Evolutionary conservation across 345 rosid species (phyloP).

Genomic region (Trapa bicornis): DNA sequence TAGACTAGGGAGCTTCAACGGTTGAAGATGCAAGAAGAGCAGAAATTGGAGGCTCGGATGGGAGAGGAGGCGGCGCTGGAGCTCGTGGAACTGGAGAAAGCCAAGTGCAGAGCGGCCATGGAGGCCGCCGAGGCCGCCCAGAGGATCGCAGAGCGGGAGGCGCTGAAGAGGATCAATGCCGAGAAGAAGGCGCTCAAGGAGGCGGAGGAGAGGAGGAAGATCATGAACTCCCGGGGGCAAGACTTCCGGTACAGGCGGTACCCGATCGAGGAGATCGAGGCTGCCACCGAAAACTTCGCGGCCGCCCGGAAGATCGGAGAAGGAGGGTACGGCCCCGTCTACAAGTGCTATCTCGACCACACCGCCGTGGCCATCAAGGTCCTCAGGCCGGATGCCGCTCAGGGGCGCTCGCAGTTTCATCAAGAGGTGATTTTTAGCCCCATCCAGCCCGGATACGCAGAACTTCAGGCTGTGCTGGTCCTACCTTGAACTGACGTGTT

Average conservation of each 20-base stretch:
- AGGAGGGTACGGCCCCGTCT: conserved; percentile 40
- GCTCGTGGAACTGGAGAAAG: conserved; percentile 46
- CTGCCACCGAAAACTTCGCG: conserved; percentile 46
- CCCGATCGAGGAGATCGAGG: conserved; percentile 64
- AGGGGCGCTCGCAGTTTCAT: conserved; percentile 73
- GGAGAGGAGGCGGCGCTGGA: conserved; percentile 51
- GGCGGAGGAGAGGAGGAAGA: conserved; percentile 21
- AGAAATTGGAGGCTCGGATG: conserved; percentile 30
- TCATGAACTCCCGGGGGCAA: conserved; percentile 10
- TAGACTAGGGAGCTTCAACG: conserved; percentile 47
- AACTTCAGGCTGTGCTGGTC: too few relatives aligned
- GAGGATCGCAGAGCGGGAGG: conserved; percentile 47
- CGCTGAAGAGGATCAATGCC: conserved; percentile 37
- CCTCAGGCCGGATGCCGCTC: conserved; percentile 71
- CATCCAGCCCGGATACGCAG: too few relatives aligned
- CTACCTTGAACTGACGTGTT: too few relatives aligned
- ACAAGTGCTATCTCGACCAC: conserved; percentile 35
- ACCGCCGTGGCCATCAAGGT: conserved; percentile 80
- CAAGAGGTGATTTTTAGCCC: conserved; percentile 34
- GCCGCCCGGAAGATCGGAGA: conserved; percentile 61
- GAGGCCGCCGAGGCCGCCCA: conserved; percentile 58
- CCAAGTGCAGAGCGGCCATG: conserved; percentile 40
- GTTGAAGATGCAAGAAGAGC: conserved; percentile 43
- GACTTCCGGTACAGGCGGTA: conserved; percentile 46
- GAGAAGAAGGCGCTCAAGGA: conserved; percentile 27